A percentile compares a stretch with the other conserved stretches of the same genome.
These are phyloP conservation scores for Paecilomyces dactylethromorphus DNA, from an alignment of 2,329 filamentous ascomycete genomes.

Conservation along the genomic window DNA sequence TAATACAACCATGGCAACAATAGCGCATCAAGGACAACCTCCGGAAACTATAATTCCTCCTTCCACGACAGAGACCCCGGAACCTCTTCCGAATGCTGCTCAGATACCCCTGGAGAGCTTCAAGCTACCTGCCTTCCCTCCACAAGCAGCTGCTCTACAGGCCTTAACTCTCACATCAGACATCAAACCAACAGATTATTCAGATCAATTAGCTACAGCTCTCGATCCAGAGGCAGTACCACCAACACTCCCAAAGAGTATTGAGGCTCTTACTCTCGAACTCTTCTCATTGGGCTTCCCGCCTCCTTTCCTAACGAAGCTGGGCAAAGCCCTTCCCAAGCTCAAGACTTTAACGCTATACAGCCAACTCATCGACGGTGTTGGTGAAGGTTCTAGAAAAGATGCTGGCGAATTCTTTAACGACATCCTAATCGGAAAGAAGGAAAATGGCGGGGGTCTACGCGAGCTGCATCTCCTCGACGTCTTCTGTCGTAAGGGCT, in stretches of 20 bases:
- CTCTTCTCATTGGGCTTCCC: conserved; percentile 44
- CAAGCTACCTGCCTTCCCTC: conserved; percentile 39
- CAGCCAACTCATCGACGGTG: conserved; percentile 40
- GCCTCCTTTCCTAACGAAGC: conserved; percentile 34
- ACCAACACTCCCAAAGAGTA: conserved; percentile 31
- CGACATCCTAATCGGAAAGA: conserved; percentile 1
- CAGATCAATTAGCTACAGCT: conserved; percentile 25
- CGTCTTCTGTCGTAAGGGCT: conserved; percentile 37
- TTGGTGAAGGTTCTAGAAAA: conserved; percentile 27
- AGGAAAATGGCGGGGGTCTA: conserved; percentile 23
- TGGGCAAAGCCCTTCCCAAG: conserved; percentile 34
- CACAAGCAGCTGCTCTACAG: conserved; percentile 35
- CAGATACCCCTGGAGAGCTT: conserved; percentile 43
- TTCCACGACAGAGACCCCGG: background rate
- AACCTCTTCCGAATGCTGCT: conserved; percentile 29
- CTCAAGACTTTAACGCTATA: conserved; percentile 41
- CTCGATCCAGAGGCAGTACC: conserved; percentile 11
- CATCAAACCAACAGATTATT: conserved; percentile 43
- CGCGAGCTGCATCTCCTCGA: conserved; percentile 43
- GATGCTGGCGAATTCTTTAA: conserved; percentile 39
- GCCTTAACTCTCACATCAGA: conserved; percentile 44
- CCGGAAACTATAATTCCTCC: background rate
- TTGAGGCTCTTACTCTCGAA: conserved; percentile 42
- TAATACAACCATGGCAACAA: background rate
- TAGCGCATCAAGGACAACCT: background rate